Base-by-base conservation (phyloP, 2,329 filamentous ascomycete genomes). In the Pseudopyrenochaeta lycopersici region DNA sequence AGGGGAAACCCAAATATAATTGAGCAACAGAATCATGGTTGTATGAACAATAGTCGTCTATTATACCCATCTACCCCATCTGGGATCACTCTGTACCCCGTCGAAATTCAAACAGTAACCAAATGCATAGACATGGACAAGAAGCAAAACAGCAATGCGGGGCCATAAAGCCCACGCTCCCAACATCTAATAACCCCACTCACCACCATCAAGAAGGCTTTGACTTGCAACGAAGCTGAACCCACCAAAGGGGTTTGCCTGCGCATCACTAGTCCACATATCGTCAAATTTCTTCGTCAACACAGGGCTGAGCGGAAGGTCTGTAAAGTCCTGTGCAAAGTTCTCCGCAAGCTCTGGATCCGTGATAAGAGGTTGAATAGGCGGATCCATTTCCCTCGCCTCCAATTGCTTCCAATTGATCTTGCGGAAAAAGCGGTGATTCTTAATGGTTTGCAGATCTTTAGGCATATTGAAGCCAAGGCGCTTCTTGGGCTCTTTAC, bases 331-430 rank as follows among this genome's bases (percentile, higher is more conserved):
- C n/a, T 83, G 81, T 0, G 90, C 86, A 77, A 99, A 99, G 78
- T 99, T 99, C 84, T 99, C 96, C 0, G 95, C 95, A 40, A 97
- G 82, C 74, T 96, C 93, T 0, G 95, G 95, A 69, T 99, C 92
- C 0, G 95, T 98, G 70, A 99, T 94, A 68, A 98, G 83, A 14
- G 95, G 95, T 72, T 90, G 87, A 66, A 99, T 98, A 0, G 95
- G 95, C 1, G 95, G 90, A 65, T 91, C 89, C 41, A 97, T 65
- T 76, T 97, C 91, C 31, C 94, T 85, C 23, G 85, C 87, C 58
- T 90, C 92, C 12, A 99, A 84, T 67, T 88, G 89, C 77, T 88
- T 89, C 95, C 95, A 99, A 78, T 99, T 89, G 69, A 99, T 96
- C 80, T 92, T 95, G 71, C 91, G 88, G 85, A 99, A 99, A 82